Evolutionary conservation across 768 basidiomycete genomes (phyloP), one percentile per base, ranked within the genome.

Genomic region (Calocera viscosa): DNA sequence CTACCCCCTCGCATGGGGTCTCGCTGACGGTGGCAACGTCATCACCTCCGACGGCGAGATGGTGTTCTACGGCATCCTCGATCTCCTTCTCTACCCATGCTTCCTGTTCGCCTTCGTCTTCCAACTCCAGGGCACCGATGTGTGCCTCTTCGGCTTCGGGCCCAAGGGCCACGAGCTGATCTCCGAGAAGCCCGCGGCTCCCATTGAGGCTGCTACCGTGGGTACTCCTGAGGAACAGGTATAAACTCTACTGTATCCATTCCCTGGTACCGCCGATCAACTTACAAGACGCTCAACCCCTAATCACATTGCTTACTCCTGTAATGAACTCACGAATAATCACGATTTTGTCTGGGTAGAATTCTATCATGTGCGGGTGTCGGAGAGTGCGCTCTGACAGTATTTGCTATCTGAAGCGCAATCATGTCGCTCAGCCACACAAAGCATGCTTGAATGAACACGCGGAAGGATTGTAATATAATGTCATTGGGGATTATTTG

Each of bases 1-100:
- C 16, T 85, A 85, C 75, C 82, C 84, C 10, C 79, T 86, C 68
- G 78, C 77, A 24, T 85, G 84, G 84, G 83, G 80, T 64, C 75
- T 82, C 33, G 78, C 79, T 26, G 83, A 84, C 66, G 83, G 83
- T 19, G 76, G 77, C 7, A 81, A 83, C 73, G 77, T 76, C 66
- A 85, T 86, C 72, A 71, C 78, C 7, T 77, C 80, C 30, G 78
- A 80, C 38, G 75, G 77, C 3, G 83, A 85, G 74, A 84, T 83
- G 81, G 75, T 83, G 67, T 81, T 78, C 72, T 84, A 83, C 73
- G 83, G 83, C 30, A 26, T 60, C 26, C 53, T 60, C 26, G 53
- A 60, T 30, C 7, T 60, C 11, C 53, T 60, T 10, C 24, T 60
- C 53, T 64, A 76, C 83, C 66, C 76, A 16, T 65, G 76, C 63